A percentile compares a stretch with the other conserved stretches of the same genome.
These are phyloP conservation scores for Hypoxylon rubiginosum DNA, from an alignment of 2,329 filamentous ascomycete genomes.

Conservation along the genomic window DNA sequence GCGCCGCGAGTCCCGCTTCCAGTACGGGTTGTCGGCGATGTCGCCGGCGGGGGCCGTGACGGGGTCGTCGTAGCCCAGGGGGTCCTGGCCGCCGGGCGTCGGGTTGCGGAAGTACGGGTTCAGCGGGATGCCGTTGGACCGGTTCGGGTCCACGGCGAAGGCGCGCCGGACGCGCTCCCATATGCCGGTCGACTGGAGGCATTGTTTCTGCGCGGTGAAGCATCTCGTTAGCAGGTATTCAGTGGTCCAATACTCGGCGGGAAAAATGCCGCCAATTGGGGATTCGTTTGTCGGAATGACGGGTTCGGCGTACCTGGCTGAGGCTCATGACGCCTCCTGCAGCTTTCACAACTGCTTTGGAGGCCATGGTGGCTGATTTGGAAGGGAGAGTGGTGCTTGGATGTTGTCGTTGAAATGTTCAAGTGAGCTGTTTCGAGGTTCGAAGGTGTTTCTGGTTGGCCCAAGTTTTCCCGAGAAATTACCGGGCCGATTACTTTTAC, in stretches of 20 bases:
- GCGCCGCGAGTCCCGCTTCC: conserved; percentile 91
- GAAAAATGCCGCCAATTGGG: conserved; percentile 1
- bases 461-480: conserved; percentile 42
- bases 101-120: conserved; percentile 95
- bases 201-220: conserved; percentile 83
- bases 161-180: conserved; percentile 86
- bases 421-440: conserved; percentile 41
- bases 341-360: conserved; percentile 70
- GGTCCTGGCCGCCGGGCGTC: conserved; percentile 79
- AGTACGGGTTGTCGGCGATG: conserved; percentile 93
- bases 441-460: conserved; percentile 23
- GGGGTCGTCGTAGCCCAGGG: conserved; percentile 81
- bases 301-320: conserved; percentile 64
- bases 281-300: neutral
- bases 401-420: conserved; percentile 39
- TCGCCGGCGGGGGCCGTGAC: conserved; percentile 87
- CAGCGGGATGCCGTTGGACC: conserved; percentile 91
- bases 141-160: conserved; percentile 85
- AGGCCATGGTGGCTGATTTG: conserved; percentile 66
- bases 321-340: conserved; percentile 68
- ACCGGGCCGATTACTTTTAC: conserved; percentile 39
- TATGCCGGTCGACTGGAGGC: conserved; percentile 87
- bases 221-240: too few species aligned
- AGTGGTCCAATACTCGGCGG: too few species aligned
- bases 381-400: conserved; percentile 35